Percentiles rank a stretch among this genome's conserved stretches.
Evolutionary conservation across 2,329 filamentous ascomycete genomes (phyloP).

Genomic region (Magnaporthiopsis incrustans): DNA sequence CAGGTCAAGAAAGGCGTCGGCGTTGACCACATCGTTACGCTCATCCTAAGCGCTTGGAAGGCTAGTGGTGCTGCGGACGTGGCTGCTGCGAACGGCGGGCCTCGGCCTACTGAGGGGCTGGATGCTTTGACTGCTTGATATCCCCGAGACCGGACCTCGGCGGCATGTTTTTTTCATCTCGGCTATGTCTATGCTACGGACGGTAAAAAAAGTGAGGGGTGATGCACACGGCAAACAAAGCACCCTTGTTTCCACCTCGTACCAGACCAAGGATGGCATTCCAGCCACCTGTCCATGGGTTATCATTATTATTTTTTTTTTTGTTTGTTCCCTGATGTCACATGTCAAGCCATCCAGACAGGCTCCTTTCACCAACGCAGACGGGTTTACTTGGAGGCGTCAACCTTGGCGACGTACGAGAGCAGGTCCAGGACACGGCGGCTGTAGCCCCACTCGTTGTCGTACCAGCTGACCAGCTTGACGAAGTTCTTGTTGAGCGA

Average conservation of each 20-base stretch:
- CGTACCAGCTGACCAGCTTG: constrained; percentile 98
- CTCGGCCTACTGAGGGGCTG: constrained; percentile 47
- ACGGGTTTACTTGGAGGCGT: constrained; percentile 42
- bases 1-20: constrained; percentile 91
- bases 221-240: not conserved
- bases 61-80: constrained; percentile 69
- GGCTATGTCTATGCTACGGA: not conserved
- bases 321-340: constrained; percentile 1
- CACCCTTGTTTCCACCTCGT: not conserved
- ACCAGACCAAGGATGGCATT: constrained; percentile 10
- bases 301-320: constrained; percentile 6
- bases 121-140: constrained; percentile 30
- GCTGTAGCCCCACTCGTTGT: constrained; percentile 99
- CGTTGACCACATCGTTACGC: constrained; percentile 76
- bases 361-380: not conserved
- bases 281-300: constrained; percentile 10
- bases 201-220: not conserved
- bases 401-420: constrained; percentile 72
- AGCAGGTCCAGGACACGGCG: constrained; percentile 83
- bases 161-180: no score
- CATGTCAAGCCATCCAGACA: not conserved
- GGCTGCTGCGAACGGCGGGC: constrained; percentile 45
- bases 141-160: not conserved
- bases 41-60: constrained; percentile 79
- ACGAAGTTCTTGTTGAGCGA: constrained; percentile 97